A percentile compares a stretch with the other conserved stretches of the same genome.
Conservation (phyloP, 345 rosid genomes). For the Brassica rapa region DNA sequence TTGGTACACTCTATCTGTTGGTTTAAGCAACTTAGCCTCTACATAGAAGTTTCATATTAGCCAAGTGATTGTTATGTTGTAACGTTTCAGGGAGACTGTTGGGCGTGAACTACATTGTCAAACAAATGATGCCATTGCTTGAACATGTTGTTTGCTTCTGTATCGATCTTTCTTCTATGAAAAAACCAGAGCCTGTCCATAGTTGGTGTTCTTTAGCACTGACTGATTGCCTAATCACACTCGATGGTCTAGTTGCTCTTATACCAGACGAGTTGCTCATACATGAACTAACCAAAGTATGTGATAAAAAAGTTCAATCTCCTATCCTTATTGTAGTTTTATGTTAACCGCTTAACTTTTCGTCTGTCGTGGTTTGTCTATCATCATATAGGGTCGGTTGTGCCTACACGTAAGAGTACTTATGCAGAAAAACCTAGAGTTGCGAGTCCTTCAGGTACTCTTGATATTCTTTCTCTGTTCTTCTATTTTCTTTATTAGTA, state of each 20-base stretch:
- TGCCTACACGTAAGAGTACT: constrained; percentile 71
- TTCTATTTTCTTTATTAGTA: neutral
- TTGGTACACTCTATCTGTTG: constrained; percentile 65
- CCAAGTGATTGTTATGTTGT: constrained; percentile 28
- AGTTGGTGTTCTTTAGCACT: constrained; percentile 86
- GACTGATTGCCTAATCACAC: constrained; percentile 71
- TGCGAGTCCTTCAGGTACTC: constrained; percentile 76
- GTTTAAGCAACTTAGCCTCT: constrained; percentile 36
- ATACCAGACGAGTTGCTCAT: constrained; percentile 68
- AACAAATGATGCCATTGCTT: constrained; percentile 87
- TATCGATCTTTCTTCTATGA: constrained; percentile 55
- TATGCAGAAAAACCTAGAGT: constrained; percentile 67
- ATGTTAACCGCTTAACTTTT: constrained; percentile 11
- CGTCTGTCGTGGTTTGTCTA: constrained; percentile 22
- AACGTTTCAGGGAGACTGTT: constrained; percentile 74
- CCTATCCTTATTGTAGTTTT: constrained; percentile 15
- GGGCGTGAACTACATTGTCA: constrained; percentile 70
- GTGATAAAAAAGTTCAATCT: constrained; percentile 17
- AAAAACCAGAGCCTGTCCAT: constrained; percentile 82
- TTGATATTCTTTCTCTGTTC: constrained; percentile 4
- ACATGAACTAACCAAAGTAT: constrained; percentile 79
- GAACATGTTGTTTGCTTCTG: constrained; percentile 70
- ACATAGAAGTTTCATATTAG: constrained; percentile 27
- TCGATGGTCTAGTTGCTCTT: constrained; percentile 72
- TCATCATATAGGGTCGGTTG: constrained; percentile 59